Evolutionary conservation across 176 grass and related monocot genomes (phyloP).

Genomic region (Carex scoparia): DNA sequence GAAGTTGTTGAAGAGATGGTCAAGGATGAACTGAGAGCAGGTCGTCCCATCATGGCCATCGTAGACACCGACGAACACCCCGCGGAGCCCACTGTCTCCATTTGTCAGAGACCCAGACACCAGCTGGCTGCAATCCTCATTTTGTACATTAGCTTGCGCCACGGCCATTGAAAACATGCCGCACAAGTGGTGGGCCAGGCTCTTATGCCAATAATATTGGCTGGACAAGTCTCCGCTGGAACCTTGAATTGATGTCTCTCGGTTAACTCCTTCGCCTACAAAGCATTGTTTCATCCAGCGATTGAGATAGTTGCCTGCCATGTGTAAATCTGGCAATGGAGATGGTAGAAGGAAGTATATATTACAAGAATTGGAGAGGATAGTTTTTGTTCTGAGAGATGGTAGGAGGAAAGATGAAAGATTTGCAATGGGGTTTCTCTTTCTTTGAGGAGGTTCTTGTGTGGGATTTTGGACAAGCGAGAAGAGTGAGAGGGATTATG

Average conservation of each 20-base stretch:
- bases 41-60: conserved; percentile 43
- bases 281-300: too few relatives aligned
- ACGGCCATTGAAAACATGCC: conserved; percentile 44
- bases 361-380: too few relatives aligned
- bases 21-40: conserved; percentile 34
- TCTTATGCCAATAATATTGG: background rate
- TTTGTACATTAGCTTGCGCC: conserved; percentile 22
- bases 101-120: conserved; percentile 16
- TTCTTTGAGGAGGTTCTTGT: background rate
- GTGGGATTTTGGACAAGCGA: too few relatives aligned
- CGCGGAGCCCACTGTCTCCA: background rate
- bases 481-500: too few relatives aligned
- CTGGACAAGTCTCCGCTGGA: too few relatives aligned
- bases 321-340: background rate
- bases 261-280: too few relatives aligned
- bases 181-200: conserved; percentile 25
- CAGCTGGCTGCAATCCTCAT: conserved; percentile 43
- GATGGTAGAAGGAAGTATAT: too few relatives aligned
- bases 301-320: background rate
- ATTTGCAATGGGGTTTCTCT: background rate
- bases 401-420: background rate
- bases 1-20: conserved; percentile 32
- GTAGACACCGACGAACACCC: conserved; percentile 39
- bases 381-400: too few relatives aligned
- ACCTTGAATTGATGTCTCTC: too few relatives aligned